phyloP scores from a whole-genome alignment of 225 moss, liverwort and hornwort species.

The Climacium dendroides region DNA sequence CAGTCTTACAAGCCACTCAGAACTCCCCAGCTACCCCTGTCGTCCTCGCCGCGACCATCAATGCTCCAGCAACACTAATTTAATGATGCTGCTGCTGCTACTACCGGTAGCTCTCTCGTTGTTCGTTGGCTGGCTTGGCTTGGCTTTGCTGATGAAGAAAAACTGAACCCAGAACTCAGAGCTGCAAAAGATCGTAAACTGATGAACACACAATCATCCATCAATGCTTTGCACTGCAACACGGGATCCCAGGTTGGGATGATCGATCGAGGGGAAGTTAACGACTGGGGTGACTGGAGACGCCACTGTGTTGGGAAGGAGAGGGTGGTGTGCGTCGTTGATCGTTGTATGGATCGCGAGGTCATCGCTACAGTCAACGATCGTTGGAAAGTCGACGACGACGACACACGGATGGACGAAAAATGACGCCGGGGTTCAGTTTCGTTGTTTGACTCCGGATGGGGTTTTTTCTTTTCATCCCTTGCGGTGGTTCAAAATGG shows the following conservation, averaged over 20 bases:
- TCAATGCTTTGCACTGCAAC: neutral
- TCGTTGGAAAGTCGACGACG: neutral
- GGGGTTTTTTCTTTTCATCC: no score
- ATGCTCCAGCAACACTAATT: conserved; percentile 8
- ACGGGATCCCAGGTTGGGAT: neutral
- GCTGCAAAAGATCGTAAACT: no score
- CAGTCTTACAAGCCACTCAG: neutral
- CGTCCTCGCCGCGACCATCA: conserved; percentile 10
- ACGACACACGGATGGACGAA: neutral
- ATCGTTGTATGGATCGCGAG: neutral
- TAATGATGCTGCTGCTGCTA: neutral
- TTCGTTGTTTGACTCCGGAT: neutral
- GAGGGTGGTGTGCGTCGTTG: neutral
- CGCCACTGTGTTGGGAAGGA: neutral
- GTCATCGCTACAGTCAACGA: neutral
- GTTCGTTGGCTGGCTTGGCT: neutral
- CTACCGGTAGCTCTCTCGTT: neutral
- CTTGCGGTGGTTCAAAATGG: neutral
- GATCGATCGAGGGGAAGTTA: neutral
- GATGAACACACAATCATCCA: neutral
- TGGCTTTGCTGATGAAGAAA: neutral
- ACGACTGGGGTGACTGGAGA: neutral
- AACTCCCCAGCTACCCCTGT: conserved; percentile 6
- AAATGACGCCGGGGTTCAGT: neutral
- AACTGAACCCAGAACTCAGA: neutral